Percentiles rank a stretch among this genome's conserved stretches.
Conservation (phyloP, 1,284 basidiomycete genomes). For the Mycocalia duriaeana region DNA sequence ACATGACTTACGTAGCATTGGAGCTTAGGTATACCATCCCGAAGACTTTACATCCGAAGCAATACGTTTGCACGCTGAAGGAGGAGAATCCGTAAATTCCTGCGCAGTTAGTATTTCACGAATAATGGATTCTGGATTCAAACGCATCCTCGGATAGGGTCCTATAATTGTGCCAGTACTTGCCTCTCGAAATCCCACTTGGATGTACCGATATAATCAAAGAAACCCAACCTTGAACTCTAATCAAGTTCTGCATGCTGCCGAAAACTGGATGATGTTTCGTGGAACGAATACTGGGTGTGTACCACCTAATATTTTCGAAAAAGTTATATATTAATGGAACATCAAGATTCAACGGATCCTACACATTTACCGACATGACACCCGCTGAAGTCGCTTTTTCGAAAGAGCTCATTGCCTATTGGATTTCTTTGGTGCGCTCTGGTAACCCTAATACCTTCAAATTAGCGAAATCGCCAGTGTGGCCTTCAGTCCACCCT, state of each 20-base stretch:
- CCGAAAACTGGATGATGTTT: constrained; percentile 67
- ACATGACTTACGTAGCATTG: too few relatives aligned
- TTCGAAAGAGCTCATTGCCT: constrained; percentile 50
- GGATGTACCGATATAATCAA: constrained; percentile 56
- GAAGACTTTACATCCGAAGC: constrained; percentile 33
- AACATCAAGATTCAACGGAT: constrained; percentile 52
- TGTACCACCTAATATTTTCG: too few relatives aligned
- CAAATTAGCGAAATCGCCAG: constrained; percentile 43
- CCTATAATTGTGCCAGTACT: constrained; percentile 41
- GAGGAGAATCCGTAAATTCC: constrained; percentile 44
- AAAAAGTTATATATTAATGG: too few relatives aligned
- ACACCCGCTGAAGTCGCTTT: constrained; percentile 41
- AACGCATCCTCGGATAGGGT: too few relatives aligned
- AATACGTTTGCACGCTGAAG: constrained; percentile 38
- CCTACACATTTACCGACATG: constrained; percentile 25
- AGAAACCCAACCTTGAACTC: constrained; percentile 37
- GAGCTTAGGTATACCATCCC: constrained; percentile 25
- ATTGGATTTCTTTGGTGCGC: constrained; percentile 59
- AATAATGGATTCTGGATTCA: too few relatives aligned
- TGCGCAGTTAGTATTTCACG: constrained; percentile 53
- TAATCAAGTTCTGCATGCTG: constrained; percentile 41
- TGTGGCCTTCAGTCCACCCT: constrained; percentile 33
- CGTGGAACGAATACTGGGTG: constrained; percentile 54
- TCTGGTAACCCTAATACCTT: constrained; percentile 44
- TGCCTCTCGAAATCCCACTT: constrained; percentile 31